Evolutionary conservation across 768 basidiomycete species (phyloP).

Genomic region (Serendipita indica): DNA sequence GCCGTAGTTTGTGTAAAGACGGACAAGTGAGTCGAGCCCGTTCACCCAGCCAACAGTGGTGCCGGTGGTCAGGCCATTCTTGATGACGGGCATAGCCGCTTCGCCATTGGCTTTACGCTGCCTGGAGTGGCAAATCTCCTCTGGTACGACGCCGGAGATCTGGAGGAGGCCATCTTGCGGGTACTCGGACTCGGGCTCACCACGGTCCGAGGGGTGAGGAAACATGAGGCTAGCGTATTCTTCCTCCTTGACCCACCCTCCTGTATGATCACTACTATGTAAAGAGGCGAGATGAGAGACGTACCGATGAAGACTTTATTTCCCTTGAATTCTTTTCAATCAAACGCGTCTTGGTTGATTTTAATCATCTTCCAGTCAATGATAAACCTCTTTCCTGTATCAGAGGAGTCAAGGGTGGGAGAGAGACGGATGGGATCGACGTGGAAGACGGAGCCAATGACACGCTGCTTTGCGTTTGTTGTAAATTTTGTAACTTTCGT

Average conservation of each 20-base stretch:
- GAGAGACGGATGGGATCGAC: conserved; percentile 21
- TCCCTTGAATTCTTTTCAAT: no score
- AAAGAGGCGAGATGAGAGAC: conserved; percentile 11
- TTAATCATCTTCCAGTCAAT: no score
- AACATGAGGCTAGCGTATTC: conserved; percentile 20
- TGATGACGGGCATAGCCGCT: conserved; percentile 22
- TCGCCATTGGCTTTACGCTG: conserved; percentile 21
- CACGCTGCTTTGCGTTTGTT: conserved; percentile 18
- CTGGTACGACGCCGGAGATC: conserved; percentile 17
- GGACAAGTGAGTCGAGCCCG: conserved; percentile 24
- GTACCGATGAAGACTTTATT: not conserved
- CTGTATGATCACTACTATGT: conserved; percentile 20
- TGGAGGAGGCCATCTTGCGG: conserved; percentile 22
- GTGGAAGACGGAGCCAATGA: conserved; percentile 25
- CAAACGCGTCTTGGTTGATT: no score
- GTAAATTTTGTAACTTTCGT: conserved; percentile 19
- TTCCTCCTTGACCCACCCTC: conserved; percentile 16
- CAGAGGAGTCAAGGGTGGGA: no score
- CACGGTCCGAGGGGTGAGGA: conserved; percentile 17
- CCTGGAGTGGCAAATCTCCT: conserved; percentile 20
- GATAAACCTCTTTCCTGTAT: no score
- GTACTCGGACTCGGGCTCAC: conserved; percentile 19
- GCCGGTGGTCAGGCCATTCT: conserved; percentile 25
- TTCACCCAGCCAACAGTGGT: conserved; percentile 26
- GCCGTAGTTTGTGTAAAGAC: no score